These are phyloP conservation scores for Lepidium aucheri DNA, from an alignment of 345 rosid genomes.

Conservation along the genomic window DNA sequence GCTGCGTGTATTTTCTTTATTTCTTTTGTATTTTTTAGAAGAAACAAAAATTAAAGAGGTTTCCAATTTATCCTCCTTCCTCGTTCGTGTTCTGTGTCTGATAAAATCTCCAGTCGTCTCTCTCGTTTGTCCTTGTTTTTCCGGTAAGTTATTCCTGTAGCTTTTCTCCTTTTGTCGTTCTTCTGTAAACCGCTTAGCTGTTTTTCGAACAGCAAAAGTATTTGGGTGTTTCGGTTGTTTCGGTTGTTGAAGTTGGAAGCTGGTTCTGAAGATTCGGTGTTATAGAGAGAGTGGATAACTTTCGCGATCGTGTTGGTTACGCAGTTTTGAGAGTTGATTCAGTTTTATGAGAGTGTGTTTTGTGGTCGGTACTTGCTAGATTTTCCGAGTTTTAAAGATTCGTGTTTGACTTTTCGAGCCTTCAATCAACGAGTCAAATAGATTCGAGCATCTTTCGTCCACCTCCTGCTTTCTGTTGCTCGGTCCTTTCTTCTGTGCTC, in stretches of 20 bases:
- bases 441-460: slow-evolving; percentile 10
- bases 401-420: slow-evolving; percentile 28
- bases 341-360: not conserved
- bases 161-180: not conserved
- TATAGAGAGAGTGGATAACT: not conserved
- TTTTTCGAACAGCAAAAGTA: not conserved
- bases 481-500: not conserved
- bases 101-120: not conserved
- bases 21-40: not conserved
- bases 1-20: not conserved
- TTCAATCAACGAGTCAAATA: not conserved
- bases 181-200: not conserved
- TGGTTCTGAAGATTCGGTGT: not conserved
- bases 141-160: not conserved
- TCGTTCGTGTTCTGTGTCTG: not conserved
- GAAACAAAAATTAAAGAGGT: not conserved
- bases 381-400: not conserved
- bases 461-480: not conserved
- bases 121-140: slow-evolving; percentile 7
- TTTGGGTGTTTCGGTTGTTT: not conserved
- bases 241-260: not conserved
- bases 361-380: not conserved
- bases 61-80: not conserved
- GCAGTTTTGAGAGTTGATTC: not conserved
- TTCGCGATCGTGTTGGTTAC: not conserved